Base-by-base conservation (phyloP, 2,329 filamentous ascomycete genomes). In the Venturiaceae sp. region DNA sequence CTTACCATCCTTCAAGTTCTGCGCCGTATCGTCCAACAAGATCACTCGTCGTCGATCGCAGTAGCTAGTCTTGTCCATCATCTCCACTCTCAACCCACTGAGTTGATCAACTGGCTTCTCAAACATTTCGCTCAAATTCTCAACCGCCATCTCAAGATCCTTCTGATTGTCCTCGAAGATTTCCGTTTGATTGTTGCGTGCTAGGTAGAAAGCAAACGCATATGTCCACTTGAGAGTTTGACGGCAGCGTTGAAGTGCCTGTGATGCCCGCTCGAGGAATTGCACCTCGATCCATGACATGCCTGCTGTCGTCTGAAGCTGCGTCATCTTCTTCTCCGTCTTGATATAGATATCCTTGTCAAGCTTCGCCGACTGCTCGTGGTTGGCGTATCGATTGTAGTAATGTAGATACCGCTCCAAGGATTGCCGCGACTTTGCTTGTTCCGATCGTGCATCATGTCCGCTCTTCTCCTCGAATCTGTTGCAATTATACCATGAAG, bases 261-360 rank as follows among this genome's bases (percentile, higher is more conserved):
- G 90, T 0, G 92, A 96, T 0, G 94, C 94, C 1, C 89, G 87
- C 67, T 96, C 90, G 23, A 99, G 82, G 70, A 97, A 99, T 69
- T 99, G 94, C 6, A 99, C 94, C 71, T 99, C 94, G 60, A 99
- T 99, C 94, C 94, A 99, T 0, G 92, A 96, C 84, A 99, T 91
- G 62, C 90, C 91, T 0, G 92, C 96, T 30, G 90, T 85, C 39
- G 88, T 91, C 73, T 99, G 94, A 46, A 99, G 80, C 71, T 94
- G 88, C 32, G 92, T 88, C 94, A 99, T 99, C 80, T 99, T 99
- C 81, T 92, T 95, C 74, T 99, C 92, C 0, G 94, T 97, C 80
- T 96, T 96, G 54, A 88, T 80, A 64, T 91, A 96, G 56, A 97
- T 88, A 72, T 99, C 94, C 75, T 92, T 96, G 73, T 99, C 94